Evolutionary conservation across 1,284 basidiomycete genomes (phyloP), one percentile per base, ranked within the genome.

Genomic region (Apiotrichum mycotoxinovorans): DNA sequence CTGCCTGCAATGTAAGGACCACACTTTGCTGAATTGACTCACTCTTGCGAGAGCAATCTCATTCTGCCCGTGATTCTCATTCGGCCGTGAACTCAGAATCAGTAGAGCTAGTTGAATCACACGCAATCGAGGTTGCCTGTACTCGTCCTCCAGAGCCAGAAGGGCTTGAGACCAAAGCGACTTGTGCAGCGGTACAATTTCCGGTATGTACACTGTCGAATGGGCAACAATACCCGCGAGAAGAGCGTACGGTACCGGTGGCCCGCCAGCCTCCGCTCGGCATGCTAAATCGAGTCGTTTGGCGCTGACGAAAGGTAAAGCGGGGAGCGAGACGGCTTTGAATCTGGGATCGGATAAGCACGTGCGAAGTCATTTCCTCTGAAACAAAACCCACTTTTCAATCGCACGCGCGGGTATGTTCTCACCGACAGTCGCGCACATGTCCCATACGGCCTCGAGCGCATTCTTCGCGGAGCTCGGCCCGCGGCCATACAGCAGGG

Each of bases 61-160:
- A 35, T 61, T 63, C 40, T 69, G 67, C 0, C 66, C 72, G 2
- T 58, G 54, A 20, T 74, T 74, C 47, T 67, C 64, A 3, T 60
- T 64, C 0, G 72, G 72, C 3, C 71, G 54, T 7, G 65, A 63
- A 9, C 48, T 65, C 1, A 73, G 56, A 0, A 63, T 48, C 8
- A 75, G 35, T 12, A 76, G 42, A 0, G 69, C 71, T 10, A 72
- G 58, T 51, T 73, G 72, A 2, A 76, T 51, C 0, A 68, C 69
- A 17, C 65, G 49, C 8, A 76, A 60, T 23, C 71, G 51, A 0
- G 74, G 74, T 41, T 66, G 64, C 5, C 72, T 62, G 45, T 66
- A 76, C 55, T 74, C 74, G 49, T 72, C 70, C 26, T 76, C 74
- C 8, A 76, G 60, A 0, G 63, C 64, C 9, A 66, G 56, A 1